Conservation (phyloP, 176 grass and related monocot genomes). For the Carex parvula region DNA sequence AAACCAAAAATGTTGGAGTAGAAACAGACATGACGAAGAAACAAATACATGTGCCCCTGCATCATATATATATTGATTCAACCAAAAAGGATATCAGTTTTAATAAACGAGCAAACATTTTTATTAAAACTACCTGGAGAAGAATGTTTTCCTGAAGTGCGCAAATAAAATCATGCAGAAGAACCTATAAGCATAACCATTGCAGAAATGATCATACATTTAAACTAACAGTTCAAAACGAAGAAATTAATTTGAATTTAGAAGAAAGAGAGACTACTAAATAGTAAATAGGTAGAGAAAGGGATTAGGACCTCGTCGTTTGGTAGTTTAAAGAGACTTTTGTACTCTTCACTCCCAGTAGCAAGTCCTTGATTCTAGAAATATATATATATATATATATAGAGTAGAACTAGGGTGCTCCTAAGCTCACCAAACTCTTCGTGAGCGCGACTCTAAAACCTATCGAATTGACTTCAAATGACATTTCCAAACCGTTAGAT, state of each 20-base stretch:
- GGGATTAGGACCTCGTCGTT: conserved; percentile 54
- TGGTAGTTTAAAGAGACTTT: conserved; percentile 75
- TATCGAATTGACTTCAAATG: too few relatives aligned
- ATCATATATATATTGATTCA: conserved; percentile 31
- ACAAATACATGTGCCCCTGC: conserved; percentile 99
- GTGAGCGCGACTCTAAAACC: too few relatives aligned
- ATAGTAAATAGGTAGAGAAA: background rate
- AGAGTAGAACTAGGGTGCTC: too few relatives aligned
- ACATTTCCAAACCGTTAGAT: too few relatives aligned
- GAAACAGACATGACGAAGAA: conserved; percentile 89
- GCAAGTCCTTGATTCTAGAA: conserved; percentile 45
- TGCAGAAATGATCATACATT: background rate
- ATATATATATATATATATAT: too few relatives aligned
- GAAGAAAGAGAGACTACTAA: background rate
- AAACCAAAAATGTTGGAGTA: conserved; percentile 99
- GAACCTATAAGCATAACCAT: conserved; percentile 48
- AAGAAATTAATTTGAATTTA: conserved; percentile 9
- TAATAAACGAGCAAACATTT: background rate
- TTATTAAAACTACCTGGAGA: conserved; percentile 61
- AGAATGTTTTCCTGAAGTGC: conserved; percentile 98
- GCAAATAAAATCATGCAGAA: conserved; percentile 95
- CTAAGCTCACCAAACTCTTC: too few relatives aligned
- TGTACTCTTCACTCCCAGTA: conserved; percentile 89
- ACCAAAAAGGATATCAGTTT: conserved; percentile 29
- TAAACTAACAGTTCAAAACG: conserved; percentile 16